Conservation (phyloP, 2,329 filamentous ascomycete genomes). For the Orbilia quercus region DNA sequence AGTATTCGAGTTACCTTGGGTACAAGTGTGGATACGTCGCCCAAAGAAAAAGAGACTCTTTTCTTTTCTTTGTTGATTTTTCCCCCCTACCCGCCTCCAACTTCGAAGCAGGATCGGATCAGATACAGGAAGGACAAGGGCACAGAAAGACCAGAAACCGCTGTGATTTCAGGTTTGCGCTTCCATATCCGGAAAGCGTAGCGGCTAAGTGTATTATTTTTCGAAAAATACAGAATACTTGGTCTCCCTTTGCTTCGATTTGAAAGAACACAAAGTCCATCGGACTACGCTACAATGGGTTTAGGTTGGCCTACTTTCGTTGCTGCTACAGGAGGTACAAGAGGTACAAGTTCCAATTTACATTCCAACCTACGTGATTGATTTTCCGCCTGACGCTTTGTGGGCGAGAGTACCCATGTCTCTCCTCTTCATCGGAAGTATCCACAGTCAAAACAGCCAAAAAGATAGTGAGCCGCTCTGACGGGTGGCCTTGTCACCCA, state of each 20-base stretch:
- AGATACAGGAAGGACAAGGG: not conserved
- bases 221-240: constrained; percentile 9
- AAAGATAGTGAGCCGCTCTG: constrained; percentile 44
- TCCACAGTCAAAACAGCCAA: constrained; percentile 27
- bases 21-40: constrained; percentile 27
- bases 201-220: constrained; percentile 21
- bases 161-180: constrained; percentile 45
- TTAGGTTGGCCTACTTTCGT: constrained; percentile 21
- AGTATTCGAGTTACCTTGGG: constrained; percentile 24
- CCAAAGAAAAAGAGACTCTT: constrained; percentile 7
- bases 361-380: constrained; percentile 45
- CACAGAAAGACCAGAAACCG: constrained; percentile 1
- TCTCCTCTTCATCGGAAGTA: constrained; percentile 31
- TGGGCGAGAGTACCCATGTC: not conserved
- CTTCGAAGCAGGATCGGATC: not conserved
- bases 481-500: constrained; percentile 48
- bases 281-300: constrained; percentile 36
- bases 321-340: constrained; percentile 34
- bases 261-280: constrained; percentile 28
- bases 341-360: constrained; percentile 33
- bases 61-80: constrained; percentile 11
- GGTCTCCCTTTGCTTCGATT: constrained; percentile 2
- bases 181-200: constrained; percentile 42
- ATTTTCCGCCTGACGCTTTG: constrained; percentile 45
- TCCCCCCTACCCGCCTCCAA: constrained; percentile 9